These are phyloP conservation scores for Jimgerdemannia flammicorona DNA, from an alignment of 192 early-diverging fungal genomes.

Conservation along the genomic window DNA sequence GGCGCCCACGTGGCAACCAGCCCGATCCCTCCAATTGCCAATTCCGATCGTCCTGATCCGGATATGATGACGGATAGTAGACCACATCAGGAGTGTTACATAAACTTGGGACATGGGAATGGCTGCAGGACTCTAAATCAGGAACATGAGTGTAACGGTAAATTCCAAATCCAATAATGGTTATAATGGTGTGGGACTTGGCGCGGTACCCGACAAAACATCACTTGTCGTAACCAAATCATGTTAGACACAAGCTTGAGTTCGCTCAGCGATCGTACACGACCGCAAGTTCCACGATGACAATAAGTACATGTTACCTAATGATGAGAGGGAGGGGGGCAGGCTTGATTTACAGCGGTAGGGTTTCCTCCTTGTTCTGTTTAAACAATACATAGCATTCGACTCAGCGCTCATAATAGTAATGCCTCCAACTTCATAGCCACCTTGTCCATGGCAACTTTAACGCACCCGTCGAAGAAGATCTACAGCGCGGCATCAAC, in stretches of 20 bases:
- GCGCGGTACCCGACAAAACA: too few species aligned
- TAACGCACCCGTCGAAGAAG: constrained; percentile 6
- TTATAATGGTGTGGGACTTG: too few species aligned
- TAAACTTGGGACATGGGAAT: too few species aligned
- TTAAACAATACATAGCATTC: neutral
- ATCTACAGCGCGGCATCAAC: constrained; percentile 11
- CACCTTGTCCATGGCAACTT: constrained; percentile 11
- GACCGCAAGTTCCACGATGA: neutral
- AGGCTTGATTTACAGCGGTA: constrained; percentile 4
- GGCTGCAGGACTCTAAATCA: too few species aligned
- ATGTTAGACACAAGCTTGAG: neutral
- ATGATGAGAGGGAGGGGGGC: constrained; percentile 3
- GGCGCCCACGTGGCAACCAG: too few species aligned
- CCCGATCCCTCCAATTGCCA: too few species aligned
- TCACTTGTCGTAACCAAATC: too few species aligned
- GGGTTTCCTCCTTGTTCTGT: neutral
- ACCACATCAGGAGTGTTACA: too few species aligned
- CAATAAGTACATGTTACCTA: constrained; percentile 5
- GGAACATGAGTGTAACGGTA: too few species aligned
- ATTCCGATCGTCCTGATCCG: too few species aligned
- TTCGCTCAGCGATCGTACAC: neutral
- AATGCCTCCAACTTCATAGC: neutral
- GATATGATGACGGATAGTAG: too few species aligned
- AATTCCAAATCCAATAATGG: too few species aligned
- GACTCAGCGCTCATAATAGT: neutral